Evolutionary conservation across 73 alveolate species (phyloP).

Genomic region (Tetrahymena malaccensis): DNA sequence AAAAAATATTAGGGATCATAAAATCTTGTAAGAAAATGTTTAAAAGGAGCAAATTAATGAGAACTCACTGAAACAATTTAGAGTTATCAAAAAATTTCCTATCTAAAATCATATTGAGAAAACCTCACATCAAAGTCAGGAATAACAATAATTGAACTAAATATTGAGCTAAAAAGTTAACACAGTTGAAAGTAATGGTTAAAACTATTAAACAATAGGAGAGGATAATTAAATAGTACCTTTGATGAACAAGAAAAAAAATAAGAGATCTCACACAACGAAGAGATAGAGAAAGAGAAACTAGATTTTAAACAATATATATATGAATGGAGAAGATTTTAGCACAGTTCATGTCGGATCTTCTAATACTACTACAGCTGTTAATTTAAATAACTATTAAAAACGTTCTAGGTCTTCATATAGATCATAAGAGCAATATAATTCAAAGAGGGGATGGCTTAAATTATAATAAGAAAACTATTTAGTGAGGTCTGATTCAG

Average conservation of each 20-base stretch:
- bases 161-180: not conserved
- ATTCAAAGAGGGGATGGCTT: not conserved
- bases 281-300: not conserved
- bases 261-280: not conserved
- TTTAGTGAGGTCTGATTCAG: not conserved
- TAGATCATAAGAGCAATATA: not conserved
- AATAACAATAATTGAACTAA: not conserved
- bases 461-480: not conserved
- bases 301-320: not conserved
- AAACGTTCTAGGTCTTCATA: not conserved
- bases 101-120: not conserved
- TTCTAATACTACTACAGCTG: not conserved
- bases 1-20: not conserved
- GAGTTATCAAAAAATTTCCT: not conserved
- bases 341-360: not conserved
- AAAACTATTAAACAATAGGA: not conserved
- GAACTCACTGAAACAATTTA: not conserved
- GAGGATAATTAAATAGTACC: not conserved
- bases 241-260: not conserved
- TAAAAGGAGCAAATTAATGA: not conserved
- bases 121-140: not conserved
- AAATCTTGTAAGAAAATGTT: not conserved
- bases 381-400: not conserved
- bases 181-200: not conserved
- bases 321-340: not conserved